phyloP scores from a whole-genome alignment of 768 basidiomycete genomes.

The Mycena filopes region DNA sequence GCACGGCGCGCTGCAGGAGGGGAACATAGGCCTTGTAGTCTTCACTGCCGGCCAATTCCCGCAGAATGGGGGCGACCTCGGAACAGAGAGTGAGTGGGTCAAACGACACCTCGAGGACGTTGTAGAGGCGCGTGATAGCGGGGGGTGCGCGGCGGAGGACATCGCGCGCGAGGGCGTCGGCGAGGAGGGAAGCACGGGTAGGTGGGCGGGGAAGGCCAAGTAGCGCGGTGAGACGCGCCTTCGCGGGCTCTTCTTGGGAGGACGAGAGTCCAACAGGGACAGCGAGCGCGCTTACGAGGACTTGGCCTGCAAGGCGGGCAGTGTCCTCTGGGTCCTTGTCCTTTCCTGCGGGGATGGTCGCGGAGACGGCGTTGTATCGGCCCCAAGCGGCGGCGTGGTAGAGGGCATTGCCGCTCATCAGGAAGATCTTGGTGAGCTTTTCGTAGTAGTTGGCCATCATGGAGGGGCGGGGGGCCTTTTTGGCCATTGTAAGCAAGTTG shows the following conservation, averaged over 20 bases:
- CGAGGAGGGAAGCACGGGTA: conserved; percentile 85
- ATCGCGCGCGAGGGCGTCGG: conserved; percentile 87
- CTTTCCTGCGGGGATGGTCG: conserved; percentile 55
- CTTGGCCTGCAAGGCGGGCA: conserved; percentile 86
- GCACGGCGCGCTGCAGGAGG: conserved; percentile 90
- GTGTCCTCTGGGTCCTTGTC: conserved; percentile 84
- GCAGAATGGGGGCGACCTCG: conserved; percentile 82
- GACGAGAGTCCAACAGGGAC: conserved; percentile 82
- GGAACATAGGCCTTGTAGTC: conserved; percentile 85
- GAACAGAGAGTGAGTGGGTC: conserved; percentile 90
- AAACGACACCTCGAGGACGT: conserved; percentile 91
- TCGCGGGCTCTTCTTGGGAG: conserved; percentile 51
- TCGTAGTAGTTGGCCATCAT: conserved; percentile 99
- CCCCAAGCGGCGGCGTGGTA: conserved; percentile 98
- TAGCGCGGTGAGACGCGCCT: conserved; percentile 82
- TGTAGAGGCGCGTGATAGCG: conserved; percentile 82
- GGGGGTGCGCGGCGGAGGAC: conserved; percentile 83
- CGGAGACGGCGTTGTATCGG: conserved; percentile 75
- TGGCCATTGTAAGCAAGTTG: conserved; percentile 92
- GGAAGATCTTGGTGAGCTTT: conserved; percentile 95
- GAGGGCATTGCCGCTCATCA: conserved; percentile 92
- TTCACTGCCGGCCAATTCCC: conserved; percentile 62
- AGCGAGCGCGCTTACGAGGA: conserved; percentile 91
- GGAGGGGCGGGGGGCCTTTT: conserved; percentile 89
- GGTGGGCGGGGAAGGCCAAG: conserved; percentile 87